A percentile compares a stretch with the other conserved stretches of the same genome.
Evolutionary conservation across 2,329 filamentous ascomycete species (phyloP).

Genomic region (Cytospora mali): DNA sequence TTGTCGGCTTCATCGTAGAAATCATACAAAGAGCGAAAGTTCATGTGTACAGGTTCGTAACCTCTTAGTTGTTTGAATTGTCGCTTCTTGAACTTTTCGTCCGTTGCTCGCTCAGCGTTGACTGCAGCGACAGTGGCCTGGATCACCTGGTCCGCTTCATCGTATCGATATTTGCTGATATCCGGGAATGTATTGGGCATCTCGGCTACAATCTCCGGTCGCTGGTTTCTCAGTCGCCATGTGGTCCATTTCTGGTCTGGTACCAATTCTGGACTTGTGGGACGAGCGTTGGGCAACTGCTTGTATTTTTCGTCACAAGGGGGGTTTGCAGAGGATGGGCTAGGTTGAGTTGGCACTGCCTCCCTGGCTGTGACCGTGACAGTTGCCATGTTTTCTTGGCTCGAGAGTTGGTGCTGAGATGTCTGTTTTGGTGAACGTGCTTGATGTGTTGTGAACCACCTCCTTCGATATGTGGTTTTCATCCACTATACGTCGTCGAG

Average conservation of each 20-base stretch:
- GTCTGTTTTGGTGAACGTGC: neutral
- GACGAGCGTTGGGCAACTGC: constrained; percentile 20
- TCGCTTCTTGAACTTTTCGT: constrained; percentile 5
- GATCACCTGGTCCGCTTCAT: neutral
- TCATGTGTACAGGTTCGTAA: constrained; percentile 10
- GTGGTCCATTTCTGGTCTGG: constrained; percentile 20
- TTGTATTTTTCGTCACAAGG: neutral
- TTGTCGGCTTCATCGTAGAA: constrained; percentile 5
- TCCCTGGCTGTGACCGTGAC: neutral
- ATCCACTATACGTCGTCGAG: neutral
- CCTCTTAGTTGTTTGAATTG: constrained; percentile 10
- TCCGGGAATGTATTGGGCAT: constrained; percentile 17
- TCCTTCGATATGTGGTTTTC: neutral
- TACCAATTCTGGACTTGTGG: constrained; percentile 1
- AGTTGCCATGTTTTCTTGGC: constrained; percentile 1
- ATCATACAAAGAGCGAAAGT: constrained; percentile 8
- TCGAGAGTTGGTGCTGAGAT: neutral
- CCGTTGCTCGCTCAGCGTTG: neutral
- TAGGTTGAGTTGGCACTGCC: neutral
- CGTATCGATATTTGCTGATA: constrained; percentile 9
- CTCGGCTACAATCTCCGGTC: constrained; percentile 13
- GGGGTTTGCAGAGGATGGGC: too few species aligned
- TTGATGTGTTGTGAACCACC: neutral
- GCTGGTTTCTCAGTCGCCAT: constrained; percentile 24
- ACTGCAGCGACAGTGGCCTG: neutral